phyloP scores from a whole-genome alignment of 352 stramenopile species.

The Globisporangium nunn region DNA sequence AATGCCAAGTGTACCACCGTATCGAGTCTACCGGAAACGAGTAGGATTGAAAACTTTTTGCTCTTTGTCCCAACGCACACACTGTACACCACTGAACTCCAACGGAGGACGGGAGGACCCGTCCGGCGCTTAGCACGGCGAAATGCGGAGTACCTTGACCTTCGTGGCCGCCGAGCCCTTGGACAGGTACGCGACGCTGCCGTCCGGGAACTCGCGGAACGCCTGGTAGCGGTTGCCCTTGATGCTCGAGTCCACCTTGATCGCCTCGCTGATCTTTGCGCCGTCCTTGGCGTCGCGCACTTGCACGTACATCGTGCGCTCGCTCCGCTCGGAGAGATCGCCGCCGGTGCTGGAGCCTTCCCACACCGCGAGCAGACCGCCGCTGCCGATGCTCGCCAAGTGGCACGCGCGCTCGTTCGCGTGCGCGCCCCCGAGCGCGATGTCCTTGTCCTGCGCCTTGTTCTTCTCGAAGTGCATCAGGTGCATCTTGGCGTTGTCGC shows the following conservation, averaged over 20 bases:
- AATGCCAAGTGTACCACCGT: no score
- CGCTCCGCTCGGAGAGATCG: conserved; percentile 20
- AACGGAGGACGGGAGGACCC: no score
- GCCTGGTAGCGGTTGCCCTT: conserved; percentile 61
- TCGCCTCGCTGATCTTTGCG: conserved; percentile 31
- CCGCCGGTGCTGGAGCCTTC: conserved; percentile 32
- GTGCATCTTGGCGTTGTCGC: conserved; percentile 42
- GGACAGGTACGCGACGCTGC: conserved; percentile 44
- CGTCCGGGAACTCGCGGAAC: conserved; percentile 41
- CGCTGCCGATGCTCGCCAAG: conserved; percentile 28
- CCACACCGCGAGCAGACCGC: conserved; percentile 40
- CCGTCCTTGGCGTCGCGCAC: conserved; percentile 34
- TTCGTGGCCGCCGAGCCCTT: conserved; percentile 29
- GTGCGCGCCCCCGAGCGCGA: conserved; percentile 37
- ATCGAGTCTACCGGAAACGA: no score
- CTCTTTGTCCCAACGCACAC: no score
- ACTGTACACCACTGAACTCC: no score
- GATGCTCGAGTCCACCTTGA: conserved; percentile 32
- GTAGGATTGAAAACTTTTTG: no score
- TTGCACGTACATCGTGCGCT: conserved; percentile 45
- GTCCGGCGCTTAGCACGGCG: conserved; percentile 22
- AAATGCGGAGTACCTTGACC: conserved; percentile 46
- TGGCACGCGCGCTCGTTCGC: conserved; percentile 47
- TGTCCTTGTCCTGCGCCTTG: conserved; percentile 34
- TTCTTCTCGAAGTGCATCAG: conserved; percentile 52